phyloP scores from a whole-genome alignment of 176 grass and related monocot species.

The Ampelocalamus luodianensis region DNA sequence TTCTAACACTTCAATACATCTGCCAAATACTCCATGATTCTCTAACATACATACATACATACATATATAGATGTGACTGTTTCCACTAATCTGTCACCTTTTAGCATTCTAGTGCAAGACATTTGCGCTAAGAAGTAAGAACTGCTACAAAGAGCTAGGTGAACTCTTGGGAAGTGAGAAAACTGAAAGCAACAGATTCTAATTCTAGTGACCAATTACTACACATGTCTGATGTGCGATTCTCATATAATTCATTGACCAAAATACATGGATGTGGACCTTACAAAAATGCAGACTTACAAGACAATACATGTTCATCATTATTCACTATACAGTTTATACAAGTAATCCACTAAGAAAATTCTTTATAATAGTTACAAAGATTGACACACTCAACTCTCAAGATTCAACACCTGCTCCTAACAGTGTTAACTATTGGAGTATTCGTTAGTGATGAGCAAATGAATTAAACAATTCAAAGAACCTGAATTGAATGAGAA shows the following conservation, averaged over 20 bases:
- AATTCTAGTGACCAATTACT: background rate
- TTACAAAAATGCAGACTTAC: background rate
- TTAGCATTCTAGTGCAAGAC: background rate
- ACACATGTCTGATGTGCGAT: background rate
- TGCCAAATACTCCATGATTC: too few relatives aligned
- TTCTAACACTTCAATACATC: background rate
- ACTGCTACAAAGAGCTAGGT: constrained; percentile 20
- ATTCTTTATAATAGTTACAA: background rate
- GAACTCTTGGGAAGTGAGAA: background rate
- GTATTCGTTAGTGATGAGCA: background rate
- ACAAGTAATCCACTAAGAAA: background rate
- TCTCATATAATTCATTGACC: background rate
- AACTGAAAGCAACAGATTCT: constrained; percentile 20
- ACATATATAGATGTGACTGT: background rate
- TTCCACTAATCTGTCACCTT: background rate
- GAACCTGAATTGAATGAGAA: constrained; percentile 79
- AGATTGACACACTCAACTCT: background rate
- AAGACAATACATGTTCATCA: background rate
- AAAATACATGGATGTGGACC: constrained; percentile 18
- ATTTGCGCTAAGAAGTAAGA: background rate
- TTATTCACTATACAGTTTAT: background rate
- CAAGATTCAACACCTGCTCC: background rate
- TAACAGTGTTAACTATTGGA: background rate
- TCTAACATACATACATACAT: too few relatives aligned
- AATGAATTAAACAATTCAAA: constrained; percentile 7